phyloP scores from a whole-genome alignment of 2,329 filamentous ascomycete genomes.

The Arachnopeziza araneosa region DNA sequence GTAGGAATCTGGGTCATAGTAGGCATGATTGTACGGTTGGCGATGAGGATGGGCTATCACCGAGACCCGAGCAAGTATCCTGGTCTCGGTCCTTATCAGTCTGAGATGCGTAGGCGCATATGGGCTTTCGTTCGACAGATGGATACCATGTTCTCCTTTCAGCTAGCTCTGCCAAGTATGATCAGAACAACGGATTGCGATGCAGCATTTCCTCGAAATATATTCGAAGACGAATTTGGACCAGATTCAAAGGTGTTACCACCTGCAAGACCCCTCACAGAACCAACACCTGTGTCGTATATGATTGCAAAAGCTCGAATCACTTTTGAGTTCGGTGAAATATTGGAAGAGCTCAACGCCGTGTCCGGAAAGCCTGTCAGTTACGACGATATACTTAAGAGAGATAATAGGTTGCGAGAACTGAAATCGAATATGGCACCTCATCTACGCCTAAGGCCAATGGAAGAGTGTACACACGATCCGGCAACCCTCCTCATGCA shows the following conservation, averaged over 20 bases:
- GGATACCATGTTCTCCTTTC: conserved; percentile 73
- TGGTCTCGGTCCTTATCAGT: conserved; percentile 66
- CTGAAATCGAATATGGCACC: conserved; percentile 66
- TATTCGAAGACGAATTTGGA: conserved; percentile 76
- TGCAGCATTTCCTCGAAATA: conserved; percentile 67
- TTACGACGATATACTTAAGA: conserved; percentile 60
- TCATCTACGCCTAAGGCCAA: conserved; percentile 67
- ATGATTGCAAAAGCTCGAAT: conserved; percentile 66
- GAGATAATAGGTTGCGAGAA: conserved; percentile 56
- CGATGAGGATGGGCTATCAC: conserved; percentile 57
- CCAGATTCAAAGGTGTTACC: conserved; percentile 64
- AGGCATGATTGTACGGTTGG: conserved; percentile 48
- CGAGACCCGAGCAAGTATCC: conserved; percentile 71
- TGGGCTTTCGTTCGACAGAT: conserved; percentile 69
- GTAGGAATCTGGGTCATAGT: conserved; percentile 43
- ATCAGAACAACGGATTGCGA: conserved; percentile 71
- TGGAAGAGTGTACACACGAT: conserved; percentile 70
- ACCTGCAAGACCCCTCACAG: conserved; percentile 58
- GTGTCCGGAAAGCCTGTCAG: conserved; percentile 46
- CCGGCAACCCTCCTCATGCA: conserved; percentile 82
- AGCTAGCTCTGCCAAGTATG: conserved; percentile 57
- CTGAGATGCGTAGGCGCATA: conserved; percentile 65
- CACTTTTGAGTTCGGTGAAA: conserved; percentile 63
- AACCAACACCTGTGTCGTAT: conserved; percentile 72
- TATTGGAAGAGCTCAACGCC: conserved; percentile 59